Percentiles rank a stretch among this genome's conserved stretches.
These are phyloP conservation scores for Diaporthe velutina DNA, from an alignment of 2,329 filamentous ascomycete genomes.

Conservation along the genomic window DNA sequence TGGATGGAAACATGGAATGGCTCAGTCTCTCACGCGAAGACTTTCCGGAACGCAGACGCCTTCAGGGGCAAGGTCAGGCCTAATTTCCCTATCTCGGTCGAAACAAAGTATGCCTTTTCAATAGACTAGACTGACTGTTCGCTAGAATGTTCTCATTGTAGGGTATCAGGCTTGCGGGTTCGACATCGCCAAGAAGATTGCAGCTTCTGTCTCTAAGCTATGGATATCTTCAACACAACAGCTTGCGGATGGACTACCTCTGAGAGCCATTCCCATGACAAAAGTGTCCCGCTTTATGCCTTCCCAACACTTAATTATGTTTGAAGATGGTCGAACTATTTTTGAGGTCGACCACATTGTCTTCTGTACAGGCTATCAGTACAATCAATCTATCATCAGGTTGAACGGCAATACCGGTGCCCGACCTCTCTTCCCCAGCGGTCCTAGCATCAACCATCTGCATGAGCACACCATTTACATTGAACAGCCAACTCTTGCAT, in stretches of 20 bases:
- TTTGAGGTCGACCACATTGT: neutral
- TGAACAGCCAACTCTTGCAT: neutral
- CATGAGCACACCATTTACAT: conserved; percentile 2
- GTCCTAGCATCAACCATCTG: neutral
- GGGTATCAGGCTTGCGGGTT: conserved; percentile 26
- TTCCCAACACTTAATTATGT: neutral
- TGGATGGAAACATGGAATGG: neutral
- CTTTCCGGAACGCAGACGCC: neutral
- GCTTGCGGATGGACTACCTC: neutral
- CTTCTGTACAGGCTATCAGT: conserved; percentile 29
- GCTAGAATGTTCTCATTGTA: neutral
- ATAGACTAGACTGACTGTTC: neutral
- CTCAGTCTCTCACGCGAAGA: neutral
- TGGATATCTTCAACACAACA: conserved; percentile 18
- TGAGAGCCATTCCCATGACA: neutral
- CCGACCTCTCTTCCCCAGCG: conserved; percentile 9
- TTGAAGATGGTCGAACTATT: neutral
- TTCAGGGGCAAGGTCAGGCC: conserved; percentile 3
- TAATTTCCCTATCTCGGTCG: neutral
- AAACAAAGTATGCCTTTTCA: neutral
- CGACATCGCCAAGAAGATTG: conserved; percentile 16
- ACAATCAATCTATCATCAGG: conserved; percentile 16
- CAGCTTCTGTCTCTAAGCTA: neutral
- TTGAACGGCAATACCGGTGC: neutral
- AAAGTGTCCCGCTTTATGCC: neutral